These are phyloP conservation scores for Elasticomyces elasticus DNA, from an alignment of 495 filamentous ascomycete species.

Conservation along the genomic window DNA sequence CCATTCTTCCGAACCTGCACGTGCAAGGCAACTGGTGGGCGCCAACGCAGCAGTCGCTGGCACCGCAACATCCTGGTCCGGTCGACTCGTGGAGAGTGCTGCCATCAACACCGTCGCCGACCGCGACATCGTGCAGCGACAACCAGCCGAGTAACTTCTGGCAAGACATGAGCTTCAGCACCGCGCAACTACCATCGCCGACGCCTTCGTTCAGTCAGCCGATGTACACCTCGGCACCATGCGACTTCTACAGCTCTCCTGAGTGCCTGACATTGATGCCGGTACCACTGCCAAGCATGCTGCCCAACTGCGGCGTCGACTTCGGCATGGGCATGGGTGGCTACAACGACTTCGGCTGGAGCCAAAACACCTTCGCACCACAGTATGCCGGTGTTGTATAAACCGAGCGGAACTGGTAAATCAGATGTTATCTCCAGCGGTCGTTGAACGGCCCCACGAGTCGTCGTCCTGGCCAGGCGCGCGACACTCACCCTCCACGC, in stretches of 20 bases:
- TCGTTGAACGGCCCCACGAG: conserved; percentile 12
- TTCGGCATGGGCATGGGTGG: conserved; percentile 52
- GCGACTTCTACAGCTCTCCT: conserved; percentile 56
- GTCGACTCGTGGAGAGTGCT: conserved; percentile 91
- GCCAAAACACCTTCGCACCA: conserved; percentile 47
- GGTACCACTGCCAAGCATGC: conserved; percentile 79
- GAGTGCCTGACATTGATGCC: conserved; percentile 52
- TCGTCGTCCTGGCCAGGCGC: conserved; percentile 20
- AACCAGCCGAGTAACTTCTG: conserved; percentile 68
- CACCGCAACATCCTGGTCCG: conserved; percentile 50
- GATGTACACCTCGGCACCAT: conserved; percentile 45
- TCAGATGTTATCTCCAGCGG: not conserved
- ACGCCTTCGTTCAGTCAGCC: conserved; percentile 73
- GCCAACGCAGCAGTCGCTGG: conserved; percentile 38
- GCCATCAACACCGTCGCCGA: conserved; percentile 64
- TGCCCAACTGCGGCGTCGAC: conserved; percentile 70
- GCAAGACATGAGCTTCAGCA: conserved; percentile 65
- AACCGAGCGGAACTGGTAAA: not conserved
- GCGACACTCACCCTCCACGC: conserved; percentile 4
- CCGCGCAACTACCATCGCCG: conserved; percentile 55
- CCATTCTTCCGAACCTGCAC: conserved; percentile 79
- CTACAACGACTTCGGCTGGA: conserved; percentile 73
- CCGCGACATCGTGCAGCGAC: conserved; percentile 55
- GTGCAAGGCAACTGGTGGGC: conserved; percentile 73
- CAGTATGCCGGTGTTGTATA: conserved; percentile 52